Percentiles rank a stretch among this genome's conserved stretches.
Evolutionary conservation across 495 filamentous ascomycete species (phyloP).

Genomic region (Lineolata rhizophorae): DNA sequence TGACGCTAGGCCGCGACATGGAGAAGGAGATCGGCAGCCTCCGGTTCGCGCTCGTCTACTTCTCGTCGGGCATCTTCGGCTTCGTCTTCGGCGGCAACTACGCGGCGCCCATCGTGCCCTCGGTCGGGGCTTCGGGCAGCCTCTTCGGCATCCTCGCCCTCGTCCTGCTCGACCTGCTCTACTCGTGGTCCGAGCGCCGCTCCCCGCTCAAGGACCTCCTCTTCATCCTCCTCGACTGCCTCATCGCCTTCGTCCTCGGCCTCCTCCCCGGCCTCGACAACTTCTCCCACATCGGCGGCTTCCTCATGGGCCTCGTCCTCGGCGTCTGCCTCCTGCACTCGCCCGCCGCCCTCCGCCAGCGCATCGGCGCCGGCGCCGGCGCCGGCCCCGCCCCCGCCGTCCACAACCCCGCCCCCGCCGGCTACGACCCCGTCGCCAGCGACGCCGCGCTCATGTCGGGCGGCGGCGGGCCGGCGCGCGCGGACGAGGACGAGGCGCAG

Average conservation of each 20-base stretch:
- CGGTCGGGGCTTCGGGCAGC: constrained; percentile 69
- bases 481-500: constrained; percentile 8
- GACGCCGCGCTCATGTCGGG: too few relatives aligned
- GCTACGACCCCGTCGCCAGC: too few relatives aligned
- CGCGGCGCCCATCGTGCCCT: constrained; percentile 54
- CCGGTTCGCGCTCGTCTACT: constrained; percentile 72
- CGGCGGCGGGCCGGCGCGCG: too few relatives aligned
- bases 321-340: constrained; percentile 76
- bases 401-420: constrained; percentile 15
- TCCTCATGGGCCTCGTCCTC: constrained; percentile 74
- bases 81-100: constrained; percentile 93
- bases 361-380: constrained; percentile 43
- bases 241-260: constrained; percentile 78
- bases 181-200: constrained; percentile 62
- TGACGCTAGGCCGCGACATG: constrained; percentile 75
- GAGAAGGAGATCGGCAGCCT: constrained; percentile 69
- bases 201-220: constrained; percentile 59
- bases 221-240: constrained; percentile 65
- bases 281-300: constrained; percentile 91
- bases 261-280: constrained; percentile 88
- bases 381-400: constrained; percentile 33
- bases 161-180: constrained; percentile 69
- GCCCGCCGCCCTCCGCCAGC: constrained; percentile 52
- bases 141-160: constrained; percentile 86
- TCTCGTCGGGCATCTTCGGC: constrained; percentile 82